Evolutionary conservation across 257 asterid species (phyloP).

Genomic region (Craterostigma plantagineum): DNA sequence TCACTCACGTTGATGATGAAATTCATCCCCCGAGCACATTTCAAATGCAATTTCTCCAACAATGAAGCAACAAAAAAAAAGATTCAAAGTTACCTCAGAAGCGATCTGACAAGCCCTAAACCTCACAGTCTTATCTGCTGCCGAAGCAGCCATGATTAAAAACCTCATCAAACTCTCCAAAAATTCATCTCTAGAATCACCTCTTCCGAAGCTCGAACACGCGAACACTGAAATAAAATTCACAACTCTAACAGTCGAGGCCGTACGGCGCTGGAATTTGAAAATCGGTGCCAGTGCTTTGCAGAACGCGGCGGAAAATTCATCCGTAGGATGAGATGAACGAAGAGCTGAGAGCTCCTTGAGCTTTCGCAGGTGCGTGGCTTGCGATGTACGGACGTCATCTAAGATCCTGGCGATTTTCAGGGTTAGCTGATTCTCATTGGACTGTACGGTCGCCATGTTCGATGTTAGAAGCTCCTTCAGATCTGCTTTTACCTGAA

Average conservation of each 20-base stretch:
- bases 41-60: background rate
- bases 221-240: constrained; percentile 45
- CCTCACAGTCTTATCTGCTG: constrained; percentile 57
- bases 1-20: background rate
- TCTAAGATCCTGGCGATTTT: constrained; percentile 41
- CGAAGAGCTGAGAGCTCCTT: constrained; percentile 53
- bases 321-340: constrained; percentile 17
- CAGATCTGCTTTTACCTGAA: constrained; percentile 6
- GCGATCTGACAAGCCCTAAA: constrained; percentile 80
- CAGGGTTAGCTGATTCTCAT: constrained; percentile 6
- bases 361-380: constrained; percentile 52
- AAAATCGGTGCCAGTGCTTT: constrained; percentile 45
- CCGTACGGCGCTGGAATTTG: constrained; percentile 45
- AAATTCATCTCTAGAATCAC: constrained; percentile 26
- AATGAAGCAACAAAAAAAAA: background rate
- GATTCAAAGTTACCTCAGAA: constrained; percentile 91
- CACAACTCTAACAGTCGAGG: constrained; percentile 47
- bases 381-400: constrained; percentile 47
- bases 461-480: constrained; percentile 6
- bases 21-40: background rate
- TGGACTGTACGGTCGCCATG: no score
- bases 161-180: constrained; percentile 47
- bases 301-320: constrained; percentile 37
- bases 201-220: constrained; percentile 17
- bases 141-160: constrained; percentile 41